Evolutionary conservation across 2,329 filamentous ascomycete genomes (phyloP), one percentile per base, ranked within the genome.

Genomic region (Saccharata proteae): DNA sequence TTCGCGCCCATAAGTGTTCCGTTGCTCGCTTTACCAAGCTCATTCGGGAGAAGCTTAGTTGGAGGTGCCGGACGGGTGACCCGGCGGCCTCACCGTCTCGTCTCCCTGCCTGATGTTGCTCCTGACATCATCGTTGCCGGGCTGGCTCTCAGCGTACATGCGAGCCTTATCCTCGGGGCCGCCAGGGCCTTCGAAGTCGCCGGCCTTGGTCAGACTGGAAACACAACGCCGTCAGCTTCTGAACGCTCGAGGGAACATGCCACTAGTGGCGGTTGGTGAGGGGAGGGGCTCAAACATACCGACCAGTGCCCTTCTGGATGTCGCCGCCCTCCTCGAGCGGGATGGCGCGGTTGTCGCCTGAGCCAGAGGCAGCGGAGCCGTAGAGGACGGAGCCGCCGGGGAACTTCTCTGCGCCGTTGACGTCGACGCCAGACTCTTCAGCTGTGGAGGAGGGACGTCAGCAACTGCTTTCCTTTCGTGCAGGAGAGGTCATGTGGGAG

Each of bases 181-280:
- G 2, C 64, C 64, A 0, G 44, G 40, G 16, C 63, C 64, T 37
- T 66, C 62, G 32, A 64, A 67, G 38, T 66, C 63, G 20, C 52
- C 38, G 1, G 61, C 61, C 43, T 67, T 66, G 33, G 57, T 63
- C 4, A 49, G 45, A 30, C 54, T 59, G 35, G 26, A 9, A 21
- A 34, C 8, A 29, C n/a, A 25, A 16, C 7, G 16, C 16, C 15
- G 12, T 38, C 16, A 23, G 23, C 16, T 20, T 26, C 22, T 21
- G n/a, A n/a, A 15, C 29, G 15, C 12, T 18, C 2, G 12, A 24
- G 11, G 24, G 7, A n/a, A 14, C 16, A 12, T 6, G 32, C 4
- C 19, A 24, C 9, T 4, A 23, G 27, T 30, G 24, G 16, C 4
- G 34, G 13, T 8, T 12, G 6, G 9, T n/a, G n/a, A n/a, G n/a